These are phyloP conservation scores for Conringia planisiliqua DNA, from an alignment of 345 rosid species.

Conservation along the genomic window DNA sequence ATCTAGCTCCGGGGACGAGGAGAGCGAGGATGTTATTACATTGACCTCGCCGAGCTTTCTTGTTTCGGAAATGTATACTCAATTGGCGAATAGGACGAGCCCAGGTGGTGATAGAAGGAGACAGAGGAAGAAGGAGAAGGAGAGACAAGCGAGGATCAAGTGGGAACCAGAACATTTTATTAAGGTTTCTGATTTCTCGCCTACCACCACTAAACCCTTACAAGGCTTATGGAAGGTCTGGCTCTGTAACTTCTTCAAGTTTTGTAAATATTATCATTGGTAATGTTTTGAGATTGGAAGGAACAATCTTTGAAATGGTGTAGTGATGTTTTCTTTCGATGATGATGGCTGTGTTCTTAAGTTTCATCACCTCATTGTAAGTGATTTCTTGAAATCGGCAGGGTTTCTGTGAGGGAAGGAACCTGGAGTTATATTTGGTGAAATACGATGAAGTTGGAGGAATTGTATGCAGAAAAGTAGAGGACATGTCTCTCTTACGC, in stretches of 20 bases:
- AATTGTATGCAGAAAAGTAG: constrained; percentile 68
- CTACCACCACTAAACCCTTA: constrained; percentile 61
- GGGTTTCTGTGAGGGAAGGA: constrained; percentile 68
- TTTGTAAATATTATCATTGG: neutral
- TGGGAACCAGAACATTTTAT: constrained; percentile 89
- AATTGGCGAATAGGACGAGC: constrained; percentile 72
- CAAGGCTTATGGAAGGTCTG: constrained; percentile 93
- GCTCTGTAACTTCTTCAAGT: neutral
- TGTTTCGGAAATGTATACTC: constrained; percentile 66
- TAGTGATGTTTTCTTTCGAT: neutral
- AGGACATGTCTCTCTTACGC: constrained; percentile 45
- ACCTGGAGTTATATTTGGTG: constrained; percentile 69
- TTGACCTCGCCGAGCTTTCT: constrained; percentile 48
- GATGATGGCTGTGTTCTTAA: neutral
- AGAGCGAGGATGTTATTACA: constrained; percentile 34
- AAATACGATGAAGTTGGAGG: constrained; percentile 71
- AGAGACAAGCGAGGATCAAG: constrained; percentile 56
- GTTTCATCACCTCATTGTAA: neutral
- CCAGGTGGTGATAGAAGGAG: constrained; percentile 69
- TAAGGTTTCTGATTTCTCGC: constrained; percentile 64
- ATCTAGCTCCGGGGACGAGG: constrained; percentile 48
- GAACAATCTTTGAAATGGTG: neutral
- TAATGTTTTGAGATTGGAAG: neutral
- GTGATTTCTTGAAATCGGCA: constrained; percentile 31
- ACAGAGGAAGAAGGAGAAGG: constrained; percentile 79